Evolutionary conservation across 1,139 yeast genomes (phyloP).

Genomic region (Kurtzmaniella quercitrusa): DNA sequence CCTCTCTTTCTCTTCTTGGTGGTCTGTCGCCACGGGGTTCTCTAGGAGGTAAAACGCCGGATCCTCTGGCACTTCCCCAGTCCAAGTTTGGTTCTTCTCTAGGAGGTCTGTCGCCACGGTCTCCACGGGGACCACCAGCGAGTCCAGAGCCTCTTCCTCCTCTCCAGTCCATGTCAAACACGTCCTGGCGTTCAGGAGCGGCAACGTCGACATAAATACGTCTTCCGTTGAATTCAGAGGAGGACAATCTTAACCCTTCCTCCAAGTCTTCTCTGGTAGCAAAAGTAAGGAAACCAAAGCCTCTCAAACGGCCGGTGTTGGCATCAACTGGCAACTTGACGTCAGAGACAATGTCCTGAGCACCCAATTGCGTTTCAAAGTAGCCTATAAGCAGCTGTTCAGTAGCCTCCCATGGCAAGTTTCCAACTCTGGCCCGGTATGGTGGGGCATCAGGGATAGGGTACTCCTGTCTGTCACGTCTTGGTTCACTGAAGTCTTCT

Average conservation of each 20-base stretch:
- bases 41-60: slow-evolving; percentile 24
- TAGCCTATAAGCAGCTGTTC: slow-evolving; percentile 66
- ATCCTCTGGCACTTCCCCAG: slow-evolving; percentile 36
- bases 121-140: slow-evolving; percentile 27
- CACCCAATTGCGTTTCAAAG: slow-evolving; percentile 59
- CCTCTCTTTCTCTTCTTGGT: slow-evolving; percentile 22
- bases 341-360: slow-evolving; percentile 47
- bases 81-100: slow-evolving; percentile 29
- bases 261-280: slow-evolving; percentile 61
- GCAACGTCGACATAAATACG: slow-evolving; percentile 84
- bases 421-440: slow-evolving; percentile 79
- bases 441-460: slow-evolving; percentile 94
- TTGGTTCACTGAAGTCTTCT: slow-evolving; percentile 8
- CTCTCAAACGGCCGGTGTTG: slow-evolving; percentile 62
- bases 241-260: slow-evolving; percentile 63
- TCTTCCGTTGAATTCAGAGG: slow-evolving; percentile 67
- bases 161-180: slow-evolving; percentile 45
- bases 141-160: slow-evolving; percentile 37
- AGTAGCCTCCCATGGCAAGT: slow-evolving; percentile 77
- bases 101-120: slow-evolving; percentile 18
- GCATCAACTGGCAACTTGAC: slow-evolving; percentile 70
- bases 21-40: slow-evolving; percentile 23
- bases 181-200: slow-evolving; percentile 66
- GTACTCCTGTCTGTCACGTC: slow-evolving; percentile 54
- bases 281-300: slow-evolving; percentile 86